These are phyloP conservation scores for Cutaneotrichosporon cutaneum DNA, from an alignment of 1,284 basidiomycete genomes.

Conservation along the genomic window DNA sequence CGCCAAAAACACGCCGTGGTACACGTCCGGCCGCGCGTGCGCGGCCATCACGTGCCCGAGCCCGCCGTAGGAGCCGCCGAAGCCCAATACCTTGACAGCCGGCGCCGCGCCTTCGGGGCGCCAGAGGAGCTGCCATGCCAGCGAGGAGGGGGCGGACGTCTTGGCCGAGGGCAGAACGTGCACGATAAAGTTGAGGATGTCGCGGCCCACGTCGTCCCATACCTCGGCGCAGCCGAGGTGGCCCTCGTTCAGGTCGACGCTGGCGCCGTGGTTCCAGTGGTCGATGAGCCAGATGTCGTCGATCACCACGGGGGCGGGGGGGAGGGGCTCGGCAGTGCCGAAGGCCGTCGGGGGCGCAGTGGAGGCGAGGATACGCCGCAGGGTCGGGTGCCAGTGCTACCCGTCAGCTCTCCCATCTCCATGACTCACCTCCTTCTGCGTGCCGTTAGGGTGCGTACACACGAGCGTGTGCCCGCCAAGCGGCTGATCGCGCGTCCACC, in stretches of 20 bases:
- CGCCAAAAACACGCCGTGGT: conserved; percentile 58
- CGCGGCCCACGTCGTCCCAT: conserved; percentile 52
- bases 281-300: conserved; percentile 80
- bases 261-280: conserved; percentile 71
- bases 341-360: conserved; percentile 3
- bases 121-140: conserved; percentile 13
- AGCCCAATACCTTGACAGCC: conserved; percentile 1
- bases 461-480: conserved; percentile 63
- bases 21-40: conserved; percentile 11
- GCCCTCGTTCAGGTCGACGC: conserved; percentile 64
- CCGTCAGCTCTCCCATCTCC: conserved; percentile 44
- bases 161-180: conserved; percentile 49
- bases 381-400: conserved; percentile 62
- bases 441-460: conserved; percentile 74
- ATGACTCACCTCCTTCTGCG: conserved; percentile 59
- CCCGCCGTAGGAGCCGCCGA: conserved; percentile 71
- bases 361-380: conserved; percentile 55
- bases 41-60: conserved; percentile 11
- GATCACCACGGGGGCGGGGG: conserved; percentile 40
- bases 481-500: conserved; percentile 20
- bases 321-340: conserved; percentile 5
- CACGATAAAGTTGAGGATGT: conserved; percentile 51
- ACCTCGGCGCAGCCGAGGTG: conserved; percentile 52
- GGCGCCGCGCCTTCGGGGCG: conserved; percentile 11
- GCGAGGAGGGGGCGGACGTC: not conserved